Base-by-base conservation (phyloP, 2,329 filamentous ascomycete genomes). In the Phialemoniopsis sp. region DNA sequence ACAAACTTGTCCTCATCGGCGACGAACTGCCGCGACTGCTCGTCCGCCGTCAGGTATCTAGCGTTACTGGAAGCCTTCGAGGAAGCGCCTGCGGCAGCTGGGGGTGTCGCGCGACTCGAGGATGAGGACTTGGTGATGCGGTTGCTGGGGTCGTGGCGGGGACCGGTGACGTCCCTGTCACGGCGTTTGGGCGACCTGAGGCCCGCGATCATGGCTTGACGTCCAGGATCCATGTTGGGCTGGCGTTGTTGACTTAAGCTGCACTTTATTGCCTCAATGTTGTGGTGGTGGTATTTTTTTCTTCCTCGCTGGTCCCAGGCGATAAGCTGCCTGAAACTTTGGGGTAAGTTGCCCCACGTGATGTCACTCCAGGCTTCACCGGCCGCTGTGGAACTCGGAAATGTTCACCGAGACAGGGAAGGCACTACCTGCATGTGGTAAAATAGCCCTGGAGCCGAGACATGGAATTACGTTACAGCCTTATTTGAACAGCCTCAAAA, bases 1-100 rank as follows among this genome's bases (percentile, higher is more conserved):
- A 97, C 93, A 56, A 98, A 98, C 48, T 85, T 83, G 67, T 98
- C 93, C 62, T 98, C 93, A 53, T 95, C 87, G 38, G 91, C 87
- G 15, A 97, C 87, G 73, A 93, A 98, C 56, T 85, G 77, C 18
- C 82, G 74, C 48, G 82, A 85, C 56, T 89, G 84, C 56, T 90
- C 83, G 53, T 89, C 86, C 57, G 89, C 79, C 42, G 84, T 85
- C 45, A 87, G 64, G 51, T 73, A 77, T 10, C 10, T 26, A 10
- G 21, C 6, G 39, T 57, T 62, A n/a, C 61, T 52, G 29, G 53
- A 46, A 37, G 57, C 54, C 52, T 50, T 38, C 40, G 36, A 21
- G 39, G 53, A 34, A 49, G 40, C 28, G 48, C 51, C 32, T 50
- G 40, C 14, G 36, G 31, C 18, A 30, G 16, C 16, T 8, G 14